Evolutionary conservation across 2,329 filamentous ascomycete species (phyloP).

Genomic region (Sporothrix luriei): DNA sequence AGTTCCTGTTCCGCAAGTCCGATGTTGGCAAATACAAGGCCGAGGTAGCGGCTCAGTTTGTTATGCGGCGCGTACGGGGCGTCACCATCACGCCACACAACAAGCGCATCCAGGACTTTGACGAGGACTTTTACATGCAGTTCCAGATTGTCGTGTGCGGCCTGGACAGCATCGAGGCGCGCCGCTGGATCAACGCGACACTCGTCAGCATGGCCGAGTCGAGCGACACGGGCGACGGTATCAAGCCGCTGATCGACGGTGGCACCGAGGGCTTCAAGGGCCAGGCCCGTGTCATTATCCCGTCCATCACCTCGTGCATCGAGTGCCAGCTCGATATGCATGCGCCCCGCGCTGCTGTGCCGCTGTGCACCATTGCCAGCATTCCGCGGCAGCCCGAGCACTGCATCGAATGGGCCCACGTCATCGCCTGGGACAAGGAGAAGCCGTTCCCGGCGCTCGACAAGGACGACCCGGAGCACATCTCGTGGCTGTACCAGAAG

Average conservation of each 20-base stretch:
- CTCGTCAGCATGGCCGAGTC: constrained; percentile 81
- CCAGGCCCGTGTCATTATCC: constrained; percentile 88
- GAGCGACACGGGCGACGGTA: constrained; percentile 66
- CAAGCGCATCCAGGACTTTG: constrained; percentile 93
- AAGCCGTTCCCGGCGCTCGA: constrained; percentile 83
- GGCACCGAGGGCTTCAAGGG: constrained; percentile 98
- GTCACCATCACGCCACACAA: constrained; percentile 94
- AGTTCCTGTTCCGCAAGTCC: constrained; percentile 89
- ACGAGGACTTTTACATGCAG: constrained; percentile 94
- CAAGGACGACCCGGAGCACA: constrained; percentile 94
- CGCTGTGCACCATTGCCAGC: constrained; percentile 91
- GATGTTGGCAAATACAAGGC: constrained; percentile 96
- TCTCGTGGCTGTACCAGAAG: constrained; percentile 92
- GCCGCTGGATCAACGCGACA: constrained; percentile 97
- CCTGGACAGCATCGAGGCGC: constrained; percentile 92
- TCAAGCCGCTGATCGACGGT: constrained; percentile 94
- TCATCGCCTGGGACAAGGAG: constrained; percentile 93
- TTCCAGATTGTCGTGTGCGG: constrained; percentile 94
- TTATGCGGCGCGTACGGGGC: constrained; percentile 84
- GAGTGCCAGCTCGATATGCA: constrained; percentile 99
- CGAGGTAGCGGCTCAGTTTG: constrained; percentile 87
- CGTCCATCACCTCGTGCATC: constrained; percentile 91
- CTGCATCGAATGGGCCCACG: constrained; percentile 98
- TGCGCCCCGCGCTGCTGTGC: constrained; percentile 93
- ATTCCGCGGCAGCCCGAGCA: constrained; percentile 97